Evolutionary conservation across 1,284 basidiomycete genomes (phyloP).

Genomic region (Exobasidium cylindrosporum): DNA sequence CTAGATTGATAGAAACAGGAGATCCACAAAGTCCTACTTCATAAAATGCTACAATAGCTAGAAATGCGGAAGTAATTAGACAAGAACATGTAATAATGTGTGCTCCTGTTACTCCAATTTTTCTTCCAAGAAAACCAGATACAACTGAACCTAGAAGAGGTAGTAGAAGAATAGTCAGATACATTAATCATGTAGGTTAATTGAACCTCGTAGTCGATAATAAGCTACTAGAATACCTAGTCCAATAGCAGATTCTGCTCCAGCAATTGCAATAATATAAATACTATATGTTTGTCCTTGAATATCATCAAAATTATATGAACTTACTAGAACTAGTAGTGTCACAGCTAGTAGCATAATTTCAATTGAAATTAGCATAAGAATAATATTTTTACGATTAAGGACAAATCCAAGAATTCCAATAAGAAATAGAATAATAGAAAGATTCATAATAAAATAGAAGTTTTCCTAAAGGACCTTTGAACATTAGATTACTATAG

Average conservation of each 20-base stretch:
- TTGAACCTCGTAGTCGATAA: conserved; percentile 46
- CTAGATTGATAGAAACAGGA: conserved; percentile 52
- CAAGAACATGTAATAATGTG: conserved; percentile 53
- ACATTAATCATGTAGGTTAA: conserved; percentile 47
- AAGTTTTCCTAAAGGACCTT: conserved; percentile 24
- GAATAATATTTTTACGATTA: conserved; percentile 56
- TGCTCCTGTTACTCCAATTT: conserved; percentile 54
- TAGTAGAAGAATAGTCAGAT: conserved; percentile 53
- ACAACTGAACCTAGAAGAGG: conserved; percentile 52
- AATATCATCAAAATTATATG: conserved; percentile 55
- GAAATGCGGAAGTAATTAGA: conserved; percentile 46
- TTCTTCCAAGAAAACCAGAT: conserved; percentile 55
- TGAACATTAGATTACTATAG: no score
- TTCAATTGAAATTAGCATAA: conserved; percentile 57
- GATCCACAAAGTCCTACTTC: conserved; percentile 55
- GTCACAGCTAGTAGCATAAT: conserved; percentile 56
- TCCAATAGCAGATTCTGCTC: conserved; percentile 56
- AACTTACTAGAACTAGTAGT: conserved; percentile 54
- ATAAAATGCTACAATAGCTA: conserved; percentile 55
- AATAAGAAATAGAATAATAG: conserved; percentile 55
- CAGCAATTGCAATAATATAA: conserved; percentile 56
- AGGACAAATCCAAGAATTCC: conserved; percentile 56
- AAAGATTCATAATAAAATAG: conserved; percentile 49
- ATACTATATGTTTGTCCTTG: conserved; percentile 55
- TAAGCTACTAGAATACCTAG: conserved; percentile 55